phyloP scores from a whole-genome alignment of 306 rosid genomes.

The Casuarina glauca region DNA sequence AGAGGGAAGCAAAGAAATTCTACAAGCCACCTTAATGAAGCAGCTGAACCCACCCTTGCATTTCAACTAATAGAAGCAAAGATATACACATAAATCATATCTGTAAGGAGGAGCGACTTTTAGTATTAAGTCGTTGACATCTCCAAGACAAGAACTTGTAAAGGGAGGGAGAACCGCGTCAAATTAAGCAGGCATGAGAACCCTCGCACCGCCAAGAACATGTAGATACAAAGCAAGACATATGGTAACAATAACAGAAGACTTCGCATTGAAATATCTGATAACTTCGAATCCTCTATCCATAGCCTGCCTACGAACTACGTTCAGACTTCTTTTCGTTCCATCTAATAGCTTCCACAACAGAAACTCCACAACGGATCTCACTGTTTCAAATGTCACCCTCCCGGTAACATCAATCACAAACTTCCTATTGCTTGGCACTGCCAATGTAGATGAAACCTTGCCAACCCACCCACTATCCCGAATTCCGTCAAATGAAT shows the following conservation, averaged over 20 bases:
- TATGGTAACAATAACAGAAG: slow-evolving; percentile 71
- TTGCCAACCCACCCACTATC: slow-evolving; percentile 57
- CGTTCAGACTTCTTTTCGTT: slow-evolving; percentile 52
- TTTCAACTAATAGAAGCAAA: background rate
- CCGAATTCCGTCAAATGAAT: slow-evolving; percentile 28
- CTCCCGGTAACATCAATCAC: slow-evolving; percentile 85
- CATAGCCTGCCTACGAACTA: slow-evolving; percentile 58
- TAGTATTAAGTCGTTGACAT: background rate
- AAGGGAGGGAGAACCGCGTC: slow-evolving; percentile 12
- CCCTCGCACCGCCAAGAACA: slow-evolving; percentile 57
- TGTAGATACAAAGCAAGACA: slow-evolving; percentile 83
- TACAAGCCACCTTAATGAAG: background rate
- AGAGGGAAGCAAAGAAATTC: background rate
- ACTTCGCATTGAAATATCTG: slow-evolving; percentile 73
- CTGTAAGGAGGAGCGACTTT: background rate
- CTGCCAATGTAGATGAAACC: slow-evolving; percentile 73
- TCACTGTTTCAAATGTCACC: slow-evolving; percentile 68
- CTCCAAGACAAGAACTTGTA: background rate
- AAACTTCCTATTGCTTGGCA: slow-evolving; percentile 70
- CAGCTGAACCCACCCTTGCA: background rate
- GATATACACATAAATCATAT: background rate
- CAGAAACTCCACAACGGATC: slow-evolving; percentile 65
- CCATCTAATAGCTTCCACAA: slow-evolving; percentile 63
- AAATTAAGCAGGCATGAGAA: slow-evolving; percentile 63
- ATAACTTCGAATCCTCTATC: slow-evolving; percentile 67